Percentiles rank a stretch among this genome's conserved stretches.
phyloP scores from a whole-genome alignment of 2,329 filamentous ascomycete genomes.

The Stagonosporopsis cucurbitacearum region DNA sequence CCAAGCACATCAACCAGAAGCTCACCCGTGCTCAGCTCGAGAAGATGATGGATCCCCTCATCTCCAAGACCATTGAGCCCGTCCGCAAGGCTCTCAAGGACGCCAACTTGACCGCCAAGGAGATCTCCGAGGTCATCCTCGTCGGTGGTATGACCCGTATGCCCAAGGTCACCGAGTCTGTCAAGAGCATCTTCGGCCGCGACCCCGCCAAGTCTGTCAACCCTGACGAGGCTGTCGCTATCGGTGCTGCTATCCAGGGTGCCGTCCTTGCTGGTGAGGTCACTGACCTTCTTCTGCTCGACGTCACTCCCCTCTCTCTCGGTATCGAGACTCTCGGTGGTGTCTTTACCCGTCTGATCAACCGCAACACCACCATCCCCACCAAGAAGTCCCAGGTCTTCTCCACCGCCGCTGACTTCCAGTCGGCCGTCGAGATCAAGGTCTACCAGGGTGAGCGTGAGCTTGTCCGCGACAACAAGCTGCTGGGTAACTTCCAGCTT shows the following conservation, averaged over 20 bases:
- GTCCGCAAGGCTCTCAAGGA: constrained; percentile 98
- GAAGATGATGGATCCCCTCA: constrained; percentile 87
- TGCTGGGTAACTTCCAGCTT: constrained; percentile 98
- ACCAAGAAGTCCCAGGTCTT: constrained; percentile 99
- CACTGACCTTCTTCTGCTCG: constrained; percentile 92
- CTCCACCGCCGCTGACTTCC: constrained; percentile 97
- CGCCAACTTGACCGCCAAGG: constrained; percentile 86
- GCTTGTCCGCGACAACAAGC: constrained; percentile 97
- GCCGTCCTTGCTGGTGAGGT: constrained; percentile 96
- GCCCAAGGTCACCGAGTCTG: constrained; percentile 96
- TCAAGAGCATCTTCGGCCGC: constrained; percentile 95
- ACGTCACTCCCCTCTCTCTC: constrained; percentile 93
- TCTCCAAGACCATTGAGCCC: constrained; percentile 84
- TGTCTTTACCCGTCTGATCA: constrained; percentile 97
- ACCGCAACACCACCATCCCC: constrained; percentile 98
- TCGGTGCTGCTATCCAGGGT: constrained; percentile 96
- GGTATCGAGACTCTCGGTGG: constrained; percentile 98
- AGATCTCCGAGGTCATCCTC: constrained; percentile 96
- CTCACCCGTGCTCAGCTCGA: constrained; percentile 92
- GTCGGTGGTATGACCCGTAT: constrained; percentile 99
- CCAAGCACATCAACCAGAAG: constrained; percentile 98
- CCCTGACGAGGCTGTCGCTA: constrained; percentile 97
- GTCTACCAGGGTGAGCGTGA: constrained; percentile 99
- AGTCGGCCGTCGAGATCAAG: constrained; percentile 99
- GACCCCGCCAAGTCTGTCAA: constrained; percentile 98